These are phyloP conservation scores for Populus deltoides DNA, from an alignment of 345 rosid genomes.

Conservation along the genomic window DNA sequence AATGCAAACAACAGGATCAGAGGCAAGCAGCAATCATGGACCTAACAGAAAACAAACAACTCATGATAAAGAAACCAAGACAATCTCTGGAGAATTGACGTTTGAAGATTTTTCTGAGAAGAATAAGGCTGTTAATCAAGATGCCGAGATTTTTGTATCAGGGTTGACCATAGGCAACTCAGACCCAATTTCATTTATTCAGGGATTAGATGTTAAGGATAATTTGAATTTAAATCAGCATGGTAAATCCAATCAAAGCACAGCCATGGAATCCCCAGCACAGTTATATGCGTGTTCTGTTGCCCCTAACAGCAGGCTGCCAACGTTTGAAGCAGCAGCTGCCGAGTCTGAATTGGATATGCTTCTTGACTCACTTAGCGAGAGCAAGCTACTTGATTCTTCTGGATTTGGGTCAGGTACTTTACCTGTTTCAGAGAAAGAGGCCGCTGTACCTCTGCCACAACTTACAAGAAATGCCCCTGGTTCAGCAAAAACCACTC, in stretches of 20 bases:
- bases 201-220: constrained; percentile 18
- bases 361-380: constrained; percentile 56
- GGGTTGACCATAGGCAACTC: constrained; percentile 1
- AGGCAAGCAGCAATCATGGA: constrained; percentile 18
- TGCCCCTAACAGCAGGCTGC: constrained; percentile 2
- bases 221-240: constrained; percentile 11
- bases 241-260: constrained; percentile 16
- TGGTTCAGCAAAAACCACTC: constrained; percentile 10
- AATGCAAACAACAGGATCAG: constrained; percentile 21
- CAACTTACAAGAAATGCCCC: constrained; percentile 22
- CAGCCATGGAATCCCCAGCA: not conserved
- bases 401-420: constrained; percentile 11
- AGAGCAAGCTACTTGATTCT: constrained; percentile 27
- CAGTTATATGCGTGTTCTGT: not conserved
- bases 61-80: constrained; percentile 12
- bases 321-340: constrained; percentile 35
- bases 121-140: constrained; percentile 10
- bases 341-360: constrained; percentile 64
- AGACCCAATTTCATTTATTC: constrained; percentile 9
- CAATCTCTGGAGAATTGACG: constrained; percentile 20
- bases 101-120: constrained; percentile 23
- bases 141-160: not conserved
- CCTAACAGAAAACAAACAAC: constrained; percentile 17
- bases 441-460: constrained; percentile 11
- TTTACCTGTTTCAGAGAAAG: constrained; percentile 2